Base-by-base conservation (phyloP, 352 stramenopile genomes). In the Phytopythium kandeliae region DNA sequence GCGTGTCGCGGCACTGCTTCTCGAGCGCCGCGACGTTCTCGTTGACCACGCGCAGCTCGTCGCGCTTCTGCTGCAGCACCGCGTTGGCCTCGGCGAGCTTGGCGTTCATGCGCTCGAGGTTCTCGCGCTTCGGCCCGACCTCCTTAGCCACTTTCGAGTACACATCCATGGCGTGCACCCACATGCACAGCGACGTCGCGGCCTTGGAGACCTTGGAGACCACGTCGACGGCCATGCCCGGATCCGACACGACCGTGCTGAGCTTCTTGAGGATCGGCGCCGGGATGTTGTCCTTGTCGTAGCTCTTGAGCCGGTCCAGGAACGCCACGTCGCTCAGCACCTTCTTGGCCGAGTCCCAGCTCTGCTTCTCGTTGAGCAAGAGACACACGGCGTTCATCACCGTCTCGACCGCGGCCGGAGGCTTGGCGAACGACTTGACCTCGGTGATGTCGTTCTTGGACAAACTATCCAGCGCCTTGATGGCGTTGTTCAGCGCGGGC, bases 341-440 rank as follows among this genome's bases (percentile, higher is more conserved):
- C 52, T 97, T 97, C 62, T 98, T 97, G 19, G 92, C 86, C 0
- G 60, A 60, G 40, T 98, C 92, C 92, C 92, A 98, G 44, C 86
- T 95, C 42, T 95, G 84, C 55, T 97, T 96, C 51, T 92, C 83
- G 43, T 96, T 96, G 9, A 98, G 64, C 10, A 98, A 63, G 12
- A 98, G 62, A 66, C 92, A 98, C 0, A 98, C 91, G 0, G 88
- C 94, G 44, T 97, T 96, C 93, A 98, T 97, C 35, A 97, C 91
- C 1, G 81, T 89, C 65, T 97, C 86, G 11, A 98, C 92, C 1
- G 85, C 91, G 8, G 85, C 78, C 0, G 93, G 92, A 4, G 93
- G 92, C 49, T 97, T 98, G 3, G 86, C 83, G 36, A 98, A 98
- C 8, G 88, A 96, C 51, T 98, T 98, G 40, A 92, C 87, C 56